A percentile compares a stretch with the other conserved stretches of the same genome.
phyloP scores from a whole-genome alignment of 2,329 filamentous ascomycete genomes.

The Epichloe sibirici region DNA sequence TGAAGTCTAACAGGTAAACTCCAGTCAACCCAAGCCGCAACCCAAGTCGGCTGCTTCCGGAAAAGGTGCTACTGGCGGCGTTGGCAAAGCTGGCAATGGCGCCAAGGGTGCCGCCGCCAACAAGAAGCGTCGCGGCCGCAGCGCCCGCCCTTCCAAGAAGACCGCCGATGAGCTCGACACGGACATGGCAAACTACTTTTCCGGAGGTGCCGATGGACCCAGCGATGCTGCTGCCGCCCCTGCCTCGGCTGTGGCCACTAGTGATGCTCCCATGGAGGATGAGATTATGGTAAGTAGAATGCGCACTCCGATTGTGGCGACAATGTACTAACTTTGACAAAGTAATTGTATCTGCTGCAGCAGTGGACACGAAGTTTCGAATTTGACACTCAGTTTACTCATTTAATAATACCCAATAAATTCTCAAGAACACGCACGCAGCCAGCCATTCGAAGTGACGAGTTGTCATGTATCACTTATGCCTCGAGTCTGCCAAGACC shows the following conservation, averaged over 20 bases:
- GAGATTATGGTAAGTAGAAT: slow-evolving; percentile 38
- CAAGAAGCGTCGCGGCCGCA: slow-evolving; percentile 46
- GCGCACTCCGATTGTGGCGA: neutral
- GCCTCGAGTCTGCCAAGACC: neutral
- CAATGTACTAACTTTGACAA: neutral
- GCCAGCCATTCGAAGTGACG: neutral
- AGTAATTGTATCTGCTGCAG: neutral
- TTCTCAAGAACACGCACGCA: neutral
- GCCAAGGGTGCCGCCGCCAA: slow-evolving; percentile 35
- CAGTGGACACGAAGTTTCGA: neutral
- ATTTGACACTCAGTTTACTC: neutral
- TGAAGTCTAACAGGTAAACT: slow-evolving; percentile 1
- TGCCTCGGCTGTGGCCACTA: slow-evolving; percentile 29
- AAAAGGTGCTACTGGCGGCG: slow-evolving; percentile 35
- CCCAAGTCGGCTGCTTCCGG: slow-evolving; percentile 69
- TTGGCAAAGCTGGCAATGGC: slow-evolving; percentile 24
- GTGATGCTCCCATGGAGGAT: slow-evolving; percentile 54
- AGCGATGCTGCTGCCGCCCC: slow-evolving; percentile 33
- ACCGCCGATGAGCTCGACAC: slow-evolving; percentile 90
- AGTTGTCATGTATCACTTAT: neutral
- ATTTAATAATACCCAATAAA: slow-evolving; percentile 6
- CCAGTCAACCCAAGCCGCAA: slow-evolving; percentile 32
- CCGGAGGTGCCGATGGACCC: slow-evolving; percentile 30
- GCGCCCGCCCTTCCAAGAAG: slow-evolving; percentile 64
- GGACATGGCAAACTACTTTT: slow-evolving; percentile 96